These are phyloP conservation scores for Trapa bicornis DNA, from an alignment of 345 rosid species.

Conservation along the genomic window DNA sequence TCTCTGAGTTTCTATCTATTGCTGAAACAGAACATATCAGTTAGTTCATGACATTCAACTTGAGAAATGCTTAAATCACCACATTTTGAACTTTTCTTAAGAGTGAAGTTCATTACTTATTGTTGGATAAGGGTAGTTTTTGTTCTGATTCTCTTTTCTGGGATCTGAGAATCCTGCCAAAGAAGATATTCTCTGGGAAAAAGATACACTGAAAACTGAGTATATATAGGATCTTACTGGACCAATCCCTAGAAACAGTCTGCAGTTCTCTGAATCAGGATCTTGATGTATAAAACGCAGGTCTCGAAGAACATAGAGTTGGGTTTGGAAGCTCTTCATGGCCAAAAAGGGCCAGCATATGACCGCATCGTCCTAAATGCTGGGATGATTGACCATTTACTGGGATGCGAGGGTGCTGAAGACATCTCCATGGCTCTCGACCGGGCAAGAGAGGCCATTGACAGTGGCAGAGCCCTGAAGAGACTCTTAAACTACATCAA, in stretches of 20 bases:
- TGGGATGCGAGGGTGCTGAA: slow-evolving; percentile 79
- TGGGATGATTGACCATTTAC: slow-evolving; percentile 79
- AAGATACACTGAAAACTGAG: background rate
- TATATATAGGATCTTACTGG: background rate
- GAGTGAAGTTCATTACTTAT: too few species aligned
- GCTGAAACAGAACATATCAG: background rate
- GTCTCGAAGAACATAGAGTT: slow-evolving; percentile 75
- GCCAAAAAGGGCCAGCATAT: slow-evolving; percentile 76
- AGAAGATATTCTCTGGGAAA: background rate
- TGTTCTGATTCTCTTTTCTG: background rate
- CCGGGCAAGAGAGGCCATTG: slow-evolving; percentile 90
- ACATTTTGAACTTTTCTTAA: too few species aligned
- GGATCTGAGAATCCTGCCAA: background rate
- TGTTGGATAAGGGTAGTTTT: too few species aligned
- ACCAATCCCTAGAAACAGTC: background rate
- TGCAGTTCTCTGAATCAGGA: background rate
- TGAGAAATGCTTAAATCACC: background rate
- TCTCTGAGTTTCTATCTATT: slow-evolving; percentile 2
- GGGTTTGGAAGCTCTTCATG: slow-evolving; percentile 70
- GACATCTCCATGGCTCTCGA: slow-evolving; percentile 48
- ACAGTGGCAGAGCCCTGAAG: slow-evolving; percentile 75
- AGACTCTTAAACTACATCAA: slow-evolving; percentile 66
- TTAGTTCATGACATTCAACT: background rate
- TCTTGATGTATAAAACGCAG: slow-evolving; percentile 11
- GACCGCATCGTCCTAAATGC: slow-evolving; percentile 85